These are phyloP conservation scores for Skeletonema marinoi DNA, from an alignment of 108 stramenopile genomes.

Conservation along the genomic window DNA sequence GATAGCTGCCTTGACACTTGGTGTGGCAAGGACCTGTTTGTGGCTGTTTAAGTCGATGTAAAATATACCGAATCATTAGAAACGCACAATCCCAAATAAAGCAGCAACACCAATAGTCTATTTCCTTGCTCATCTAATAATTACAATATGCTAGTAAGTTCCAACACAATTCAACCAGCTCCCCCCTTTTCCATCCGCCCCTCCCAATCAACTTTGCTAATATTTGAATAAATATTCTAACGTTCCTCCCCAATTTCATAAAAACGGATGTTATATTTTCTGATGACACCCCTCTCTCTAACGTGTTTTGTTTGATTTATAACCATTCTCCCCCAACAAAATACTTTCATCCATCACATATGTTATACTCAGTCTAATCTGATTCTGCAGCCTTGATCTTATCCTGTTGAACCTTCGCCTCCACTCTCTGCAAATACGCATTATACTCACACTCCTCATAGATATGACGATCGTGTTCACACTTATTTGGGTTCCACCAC, in stretches of 20 bases:
- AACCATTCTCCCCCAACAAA: not conserved
- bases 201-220: not conserved
- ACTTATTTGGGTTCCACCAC: slow-evolving; percentile 83
- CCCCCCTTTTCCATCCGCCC: not conserved
- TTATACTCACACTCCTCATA: slow-evolving; percentile 97
- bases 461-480: slow-evolving; percentile 92
- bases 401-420: slow-evolving; percentile 66
- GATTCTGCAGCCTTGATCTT: slow-evolving; percentile 21
- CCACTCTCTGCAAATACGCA: slow-evolving; percentile 82
- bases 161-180: not conserved
- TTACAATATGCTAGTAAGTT: not conserved
- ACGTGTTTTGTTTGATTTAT: not conserved
- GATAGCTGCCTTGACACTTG: slow-evolving; percentile 43
- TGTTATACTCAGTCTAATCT: not conserved
- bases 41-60: not conserved
- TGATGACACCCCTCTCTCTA: not conserved
- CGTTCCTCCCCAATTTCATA: not conserved
- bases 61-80: too few relatives aligned
- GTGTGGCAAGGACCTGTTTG: slow-evolving; percentile 15
- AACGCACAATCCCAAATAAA: too few relatives aligned
- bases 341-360: not conserved
- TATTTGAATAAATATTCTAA: not conserved
- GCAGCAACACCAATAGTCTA: not conserved
- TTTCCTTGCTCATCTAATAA: not conserved
- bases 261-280: not conserved